Percentiles rank a stretch among this genome's conserved stretches.
These are phyloP conservation scores for Aspergillus tamarii DNA, from an alignment of 2,329 filamentous ascomycete species.

Conservation along the genomic window DNA sequence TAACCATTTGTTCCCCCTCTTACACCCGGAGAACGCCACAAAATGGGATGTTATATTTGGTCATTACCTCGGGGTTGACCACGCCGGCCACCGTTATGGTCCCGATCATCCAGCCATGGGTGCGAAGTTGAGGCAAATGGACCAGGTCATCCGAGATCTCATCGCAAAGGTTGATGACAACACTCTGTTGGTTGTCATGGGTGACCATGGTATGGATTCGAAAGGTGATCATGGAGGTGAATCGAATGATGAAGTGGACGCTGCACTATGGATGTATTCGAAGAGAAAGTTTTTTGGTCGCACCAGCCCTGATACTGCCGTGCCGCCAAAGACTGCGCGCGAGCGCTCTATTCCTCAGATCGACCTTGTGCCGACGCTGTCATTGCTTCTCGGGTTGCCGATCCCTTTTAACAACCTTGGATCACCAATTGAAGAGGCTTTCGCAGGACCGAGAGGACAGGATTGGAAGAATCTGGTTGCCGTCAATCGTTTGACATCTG, in stretches of 20 bases:
- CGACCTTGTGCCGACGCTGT: conserved; percentile 89
- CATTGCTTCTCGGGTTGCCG: conserved; percentile 83
- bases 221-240: conserved; percentile 99
- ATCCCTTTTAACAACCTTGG: conserved; percentile 97
- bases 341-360: conserved; percentile 78
- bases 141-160: conserved; percentile 73
- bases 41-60: conserved; percentile 95
- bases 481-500: conserved; percentile 76
- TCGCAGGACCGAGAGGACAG: conserved; percentile 69
- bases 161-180: conserved; percentile 75
- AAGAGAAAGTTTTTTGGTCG: conserved; percentile 84
- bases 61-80: conserved; percentile 93
- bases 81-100: conserved; percentile 94
- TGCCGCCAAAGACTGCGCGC: conserved; percentile 71
- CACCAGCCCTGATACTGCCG: conserved; percentile 60
- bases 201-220: conserved; percentile 97
- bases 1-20: conserved; percentile 78
- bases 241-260: conserved; percentile 92
- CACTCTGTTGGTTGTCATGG: conserved; percentile 92
- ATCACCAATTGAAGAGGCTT: conserved; percentile 90
- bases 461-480: conserved; percentile 77
- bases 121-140: conserved; percentile 89
- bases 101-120: conserved; percentile 92
- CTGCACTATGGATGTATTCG: conserved; percentile 98
- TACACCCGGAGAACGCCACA: conserved; percentile 65